A percentile compares a stretch with the other conserved stretches of the same genome.
phyloP scores from a whole-genome alignment of 768 basidiomycete genomes.

The Tylopilus intermedius region DNA sequence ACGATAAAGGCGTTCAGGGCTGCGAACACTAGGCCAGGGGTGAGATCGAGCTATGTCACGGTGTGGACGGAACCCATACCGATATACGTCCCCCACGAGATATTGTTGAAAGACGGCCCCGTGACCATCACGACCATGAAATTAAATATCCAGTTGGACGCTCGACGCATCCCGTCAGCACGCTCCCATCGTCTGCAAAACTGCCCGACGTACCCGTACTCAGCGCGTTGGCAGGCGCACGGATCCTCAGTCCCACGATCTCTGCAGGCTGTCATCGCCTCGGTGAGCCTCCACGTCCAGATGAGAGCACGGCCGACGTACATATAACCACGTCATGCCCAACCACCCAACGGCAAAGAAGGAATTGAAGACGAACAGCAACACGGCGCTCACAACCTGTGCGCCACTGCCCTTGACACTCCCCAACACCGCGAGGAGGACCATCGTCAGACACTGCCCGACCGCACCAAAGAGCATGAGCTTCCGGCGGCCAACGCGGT shows the following conservation, averaged over 20 bases:
- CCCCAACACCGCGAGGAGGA: conserved; percentile 55
- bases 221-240: conserved; percentile 61
- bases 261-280: conserved; percentile 48
- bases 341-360: conserved; percentile 70
- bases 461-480: conserved; percentile 67
- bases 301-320: conserved; percentile 26
- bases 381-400: conserved; percentile 48
- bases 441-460: conserved; percentile 56
- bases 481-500: conserved; percentile 66
- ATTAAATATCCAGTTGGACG: conserved; percentile 53
- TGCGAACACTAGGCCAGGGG: conserved; percentile 41
- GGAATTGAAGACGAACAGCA: conserved; percentile 67
- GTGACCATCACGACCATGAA: conserved; percentile 59
- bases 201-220: conserved; percentile 39
- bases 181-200: neutral
- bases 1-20: conserved; percentile 52
- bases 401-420: conserved; percentile 43
- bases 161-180: conserved; percentile 7
- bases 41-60: neutral
- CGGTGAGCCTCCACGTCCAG: neutral
- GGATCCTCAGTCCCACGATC: conserved; percentile 56
- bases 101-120: conserved; percentile 53
- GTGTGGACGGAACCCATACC: conserved; percentile 26
- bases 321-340: conserved; percentile 69
- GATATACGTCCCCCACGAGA: conserved; percentile 58